Percentiles rank a stretch among this genome's conserved stretches.
These are phyloP conservation scores for Pochonia chlamydosporia DNA, from an alignment of 2,329 filamentous ascomycete species.

Conservation along the genomic window DNA sequence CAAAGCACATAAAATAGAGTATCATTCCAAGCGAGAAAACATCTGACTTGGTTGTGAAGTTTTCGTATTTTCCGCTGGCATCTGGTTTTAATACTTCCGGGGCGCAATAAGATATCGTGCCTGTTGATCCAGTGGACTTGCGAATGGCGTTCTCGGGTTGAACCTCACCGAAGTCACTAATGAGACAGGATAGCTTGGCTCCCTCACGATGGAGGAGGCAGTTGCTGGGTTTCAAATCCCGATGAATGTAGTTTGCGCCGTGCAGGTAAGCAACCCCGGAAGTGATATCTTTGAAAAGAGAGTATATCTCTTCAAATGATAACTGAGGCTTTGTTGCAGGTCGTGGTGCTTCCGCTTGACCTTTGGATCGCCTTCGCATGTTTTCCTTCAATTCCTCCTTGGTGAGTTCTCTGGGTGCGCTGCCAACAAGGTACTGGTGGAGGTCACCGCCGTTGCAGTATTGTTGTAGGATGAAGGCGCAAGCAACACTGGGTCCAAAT, in stretches of 20 bases:
- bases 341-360: constrained; percentile 58
- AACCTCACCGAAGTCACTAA: constrained; percentile 97
- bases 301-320: constrained; percentile 89
- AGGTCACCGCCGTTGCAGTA: constrained; percentile 95
- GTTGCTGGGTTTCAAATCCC: constrained; percentile 93
- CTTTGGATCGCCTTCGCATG: constrained; percentile 75
- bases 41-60: constrained; percentile 95
- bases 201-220: constrained; percentile 80
- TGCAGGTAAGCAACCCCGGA: constrained; percentile 88
- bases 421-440: constrained; percentile 76
- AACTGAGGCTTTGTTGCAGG: constrained; percentile 43
- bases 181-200: constrained; percentile 69
- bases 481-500: constrained; percentile 88
- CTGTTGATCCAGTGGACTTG: constrained; percentile 88
- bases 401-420: constrained; percentile 56
- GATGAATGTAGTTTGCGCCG: constrained; percentile 86
- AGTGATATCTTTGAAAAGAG: constrained; percentile 92
- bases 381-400: constrained; percentile 86
- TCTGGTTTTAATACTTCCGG: constrained; percentile 80
- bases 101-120: constrained; percentile 95
- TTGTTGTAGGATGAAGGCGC: constrained; percentile 94
- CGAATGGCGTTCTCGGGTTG: constrained; percentile 75
- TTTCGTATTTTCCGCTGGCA: constrained; percentile 67
- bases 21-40: constrained; percentile 99
- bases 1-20: constrained; percentile 96